Percentiles rank a stretch among this genome's conserved stretches.
Evolutionary conservation across 2,329 filamentous ascomycete genomes (phyloP).

Genomic region (Fusarium gaditjirri): DNA sequence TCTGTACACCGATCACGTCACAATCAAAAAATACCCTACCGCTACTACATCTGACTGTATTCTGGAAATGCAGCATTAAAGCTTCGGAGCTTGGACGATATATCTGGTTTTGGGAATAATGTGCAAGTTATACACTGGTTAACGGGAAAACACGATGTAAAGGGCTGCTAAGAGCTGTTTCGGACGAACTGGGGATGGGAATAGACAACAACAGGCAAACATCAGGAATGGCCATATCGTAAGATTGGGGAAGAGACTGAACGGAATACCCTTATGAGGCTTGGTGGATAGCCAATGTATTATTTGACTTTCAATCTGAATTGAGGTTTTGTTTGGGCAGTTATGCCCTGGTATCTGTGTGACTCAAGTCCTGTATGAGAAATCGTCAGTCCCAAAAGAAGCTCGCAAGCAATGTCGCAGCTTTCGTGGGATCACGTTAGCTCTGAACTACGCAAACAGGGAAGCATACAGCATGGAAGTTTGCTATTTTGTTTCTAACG

Average conservation of each 20-base stretch:
- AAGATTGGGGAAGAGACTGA: not conserved
- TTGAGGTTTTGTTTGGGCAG: fast-evolving
- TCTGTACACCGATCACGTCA: not conserved
- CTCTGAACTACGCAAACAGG: fast-evolving
- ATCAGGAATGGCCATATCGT: not conserved
- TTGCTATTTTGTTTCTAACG: not conserved
- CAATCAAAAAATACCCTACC: not conserved
- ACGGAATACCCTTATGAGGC: not conserved
- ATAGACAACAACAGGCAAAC: not conserved
- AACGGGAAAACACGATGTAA: not conserved
- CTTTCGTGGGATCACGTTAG: not conserved
- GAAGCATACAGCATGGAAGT: not conserved
- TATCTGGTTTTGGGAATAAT: not conserved
- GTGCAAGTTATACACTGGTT: not conserved
- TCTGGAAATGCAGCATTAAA: not conserved
- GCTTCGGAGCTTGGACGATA: not conserved
- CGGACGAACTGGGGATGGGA: not conserved
- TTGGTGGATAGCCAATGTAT: not conserved
- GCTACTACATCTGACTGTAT: not conserved
- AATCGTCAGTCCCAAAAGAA: not conserved
- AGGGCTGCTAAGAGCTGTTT: not conserved
- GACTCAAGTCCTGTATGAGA: fast-evolving
- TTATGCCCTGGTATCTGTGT: too few relatives aligned
- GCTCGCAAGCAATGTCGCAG: too few relatives aligned
- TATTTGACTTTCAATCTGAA: not conserved